Base-by-base conservation (phyloP, 2,329 filamentous ascomycete genomes). In the Colletotrichum godetiae region DNA sequence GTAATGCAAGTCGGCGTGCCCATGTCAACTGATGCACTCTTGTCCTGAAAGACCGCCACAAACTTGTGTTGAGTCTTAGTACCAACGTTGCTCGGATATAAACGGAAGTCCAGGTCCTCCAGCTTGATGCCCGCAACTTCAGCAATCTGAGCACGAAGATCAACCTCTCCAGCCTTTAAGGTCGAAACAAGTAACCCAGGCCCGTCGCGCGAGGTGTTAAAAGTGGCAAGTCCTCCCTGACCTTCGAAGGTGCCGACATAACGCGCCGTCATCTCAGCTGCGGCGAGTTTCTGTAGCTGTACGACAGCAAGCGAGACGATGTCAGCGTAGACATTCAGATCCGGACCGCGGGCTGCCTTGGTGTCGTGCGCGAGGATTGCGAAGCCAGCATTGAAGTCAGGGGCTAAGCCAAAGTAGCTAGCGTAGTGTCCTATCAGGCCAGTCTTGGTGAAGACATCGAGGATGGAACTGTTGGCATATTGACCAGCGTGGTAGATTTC, bases 1-100 rank as follows among this genome's bases (percentile, higher is more conserved):
- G 78, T 82, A 27, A 81, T 79, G 29, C 81, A 82, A 1, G 81
- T 82, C 1, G 81, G 81, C 3, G 81, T 82, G 0, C 79, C 80
- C 74, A 69, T 75, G 3, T 83, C 81, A 7, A 78, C 75, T 0
- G 75, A 77, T 3, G 80, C 80, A 19, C 67, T 76, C 61, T 66
- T 78, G 24, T 82, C 78, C 72, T 82, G 81, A 22, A 81, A 78
- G 0, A 81, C 77, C 0, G 77, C 78, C 0, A 82, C 70, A 22
- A 80, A 82, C 63, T 81, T 80, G 1, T 79, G 78, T 8, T 53
- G 67, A 0, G 2, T 65, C 1, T 63, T 33, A 2, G 75, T 74
- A 33, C 67, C 62, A 6, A 81, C 72, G 37, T 82, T 82, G 1
- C 77, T 79, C 0, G 80, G 80, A 66, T 82, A 82, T 0, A 81